These are phyloP conservation scores for Penicillium sp. DNA, from an alignment of 2,329 filamentous ascomycete species.

Conservation along the genomic window DNA sequence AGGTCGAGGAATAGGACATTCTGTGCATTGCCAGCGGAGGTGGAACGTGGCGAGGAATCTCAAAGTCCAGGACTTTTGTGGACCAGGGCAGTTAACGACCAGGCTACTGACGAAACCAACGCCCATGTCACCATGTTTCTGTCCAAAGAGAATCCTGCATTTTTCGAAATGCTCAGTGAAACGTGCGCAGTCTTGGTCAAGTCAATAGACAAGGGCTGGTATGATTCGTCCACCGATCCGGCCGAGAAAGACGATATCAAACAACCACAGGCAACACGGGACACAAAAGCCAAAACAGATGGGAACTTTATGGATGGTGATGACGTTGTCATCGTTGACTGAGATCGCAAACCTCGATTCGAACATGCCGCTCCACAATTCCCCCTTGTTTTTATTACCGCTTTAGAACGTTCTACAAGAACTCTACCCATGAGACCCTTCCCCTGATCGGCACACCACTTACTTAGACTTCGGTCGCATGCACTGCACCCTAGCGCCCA, in stretches of 20 bases:
- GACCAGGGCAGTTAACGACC: conserved; percentile 74
- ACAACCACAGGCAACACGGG: conserved; percentile 14
- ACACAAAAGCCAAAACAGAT: conserved; percentile 15
- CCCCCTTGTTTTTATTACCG: neutral
- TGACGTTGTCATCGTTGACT: conserved; percentile 39
- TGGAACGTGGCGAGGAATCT: conserved; percentile 31
- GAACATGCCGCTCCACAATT: neutral
- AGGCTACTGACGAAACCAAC: conserved; percentile 71
- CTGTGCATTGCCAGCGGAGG: conserved; percentile 71
- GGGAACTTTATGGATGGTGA: conserved; percentile 35
- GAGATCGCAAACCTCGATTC: conserved; percentile 3
- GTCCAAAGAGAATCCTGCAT: conserved; percentile 47
- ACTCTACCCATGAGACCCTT: conserved; percentile 2
- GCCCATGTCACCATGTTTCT: conserved; percentile 67
- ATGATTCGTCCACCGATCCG: conserved; percentile 30
- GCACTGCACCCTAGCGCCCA: conserved; percentile 2
- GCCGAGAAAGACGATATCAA: conserved; percentile 20
- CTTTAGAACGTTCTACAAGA: conserved; percentile 7
- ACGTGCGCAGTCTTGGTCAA: conserved; percentile 40
- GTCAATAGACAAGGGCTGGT: conserved; percentile 45
- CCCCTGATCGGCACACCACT: conserved; percentile 17
- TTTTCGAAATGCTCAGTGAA: conserved; percentile 40
- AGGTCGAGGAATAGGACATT: conserved; percentile 72
- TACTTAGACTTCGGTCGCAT: conserved; percentile 14
- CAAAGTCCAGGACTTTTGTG: conserved; percentile 52